Conservation (phyloP, 352 stramenopile species). For the Phytophthora quininea region DNA sequence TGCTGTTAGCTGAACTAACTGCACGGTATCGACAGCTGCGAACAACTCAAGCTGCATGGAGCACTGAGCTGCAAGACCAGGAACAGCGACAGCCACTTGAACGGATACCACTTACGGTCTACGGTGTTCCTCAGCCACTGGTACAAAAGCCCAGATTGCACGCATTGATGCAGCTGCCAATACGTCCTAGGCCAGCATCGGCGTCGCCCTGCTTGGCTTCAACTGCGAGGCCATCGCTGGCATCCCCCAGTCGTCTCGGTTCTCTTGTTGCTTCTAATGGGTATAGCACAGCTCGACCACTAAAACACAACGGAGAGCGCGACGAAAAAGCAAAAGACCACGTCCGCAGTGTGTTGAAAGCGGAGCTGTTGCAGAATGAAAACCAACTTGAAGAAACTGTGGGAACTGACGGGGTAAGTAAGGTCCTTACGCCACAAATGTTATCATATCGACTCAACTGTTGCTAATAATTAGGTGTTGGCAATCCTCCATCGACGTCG, state of each 20-base stretch:
- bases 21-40: slow-evolving; percentile 50
- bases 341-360: slow-evolving; percentile 64
- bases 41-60: slow-evolving; percentile 19
- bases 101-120: slow-evolving; percentile 52
- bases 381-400: slow-evolving; percentile 67
- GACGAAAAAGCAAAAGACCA: slow-evolving; percentile 48
- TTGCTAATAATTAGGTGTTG: slow-evolving; percentile 36
- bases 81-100: slow-evolving; percentile 10
- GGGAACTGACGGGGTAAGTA: slow-evolving; percentile 56
- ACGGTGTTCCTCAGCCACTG: slow-evolving; percentile 53
- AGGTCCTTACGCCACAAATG: not conserved
- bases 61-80: slow-evolving; percentile 2
- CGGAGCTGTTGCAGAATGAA: slow-evolving; percentile 42
- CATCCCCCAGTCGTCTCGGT: slow-evolving; percentile 31
- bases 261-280: slow-evolving; percentile 2
- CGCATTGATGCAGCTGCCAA: slow-evolving; percentile 22
- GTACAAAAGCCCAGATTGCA: slow-evolving; percentile 40
- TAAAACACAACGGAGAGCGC: slow-evolving; percentile 8
- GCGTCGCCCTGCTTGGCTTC: slow-evolving; percentile 24
- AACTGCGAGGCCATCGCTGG: slow-evolving; percentile 11
- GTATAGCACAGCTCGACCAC: slow-evolving; percentile 3
- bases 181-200: slow-evolving; percentile 27
- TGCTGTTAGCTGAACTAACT: slow-evolving; percentile 56
- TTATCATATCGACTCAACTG: slow-evolving; percentile 3
- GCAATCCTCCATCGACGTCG: slow-evolving; percentile 69